Percentiles rank a stretch among this genome's conserved stretches.
phyloP scores from a whole-genome alignment of 176 grass and related monocot species.

The Pharus latifolius region DNA sequence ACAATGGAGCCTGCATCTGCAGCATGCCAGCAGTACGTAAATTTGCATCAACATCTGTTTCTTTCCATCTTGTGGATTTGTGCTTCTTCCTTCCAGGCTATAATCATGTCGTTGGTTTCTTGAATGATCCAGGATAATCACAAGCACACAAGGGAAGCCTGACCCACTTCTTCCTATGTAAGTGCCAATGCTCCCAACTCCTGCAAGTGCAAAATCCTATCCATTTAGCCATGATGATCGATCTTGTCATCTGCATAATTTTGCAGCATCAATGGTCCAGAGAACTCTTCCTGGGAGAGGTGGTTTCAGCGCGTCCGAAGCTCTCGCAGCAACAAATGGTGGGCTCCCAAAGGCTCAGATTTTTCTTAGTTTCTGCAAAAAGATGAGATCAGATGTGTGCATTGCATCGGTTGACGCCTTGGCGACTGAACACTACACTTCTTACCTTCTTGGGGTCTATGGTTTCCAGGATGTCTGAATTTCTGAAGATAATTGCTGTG shows the following conservation, averaged over 20 bases:
- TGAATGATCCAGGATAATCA: slow-evolving; percentile 16
- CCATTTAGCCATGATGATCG: not conserved
- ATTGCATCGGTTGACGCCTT: not conserved
- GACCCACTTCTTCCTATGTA: slow-evolving; percentile 33
- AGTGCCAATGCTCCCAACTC: not conserved
- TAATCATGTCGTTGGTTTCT: not conserved
- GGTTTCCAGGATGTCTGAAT: too few relatives aligned
- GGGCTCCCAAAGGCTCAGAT: slow-evolving; percentile 30
- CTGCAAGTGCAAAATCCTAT: not conserved
- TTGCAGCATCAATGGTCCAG: slow-evolving; percentile 35
- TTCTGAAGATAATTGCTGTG: too few relatives aligned
- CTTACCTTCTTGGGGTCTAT: too few relatives aligned
- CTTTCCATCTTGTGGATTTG: too few relatives aligned
- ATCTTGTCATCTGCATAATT: not conserved
- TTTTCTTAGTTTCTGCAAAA: slow-evolving; percentile 18
- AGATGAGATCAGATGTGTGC: not conserved
- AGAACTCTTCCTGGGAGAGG: slow-evolving; percentile 36
- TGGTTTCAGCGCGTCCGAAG: slow-evolving; percentile 43
- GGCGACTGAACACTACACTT: too few relatives aligned
- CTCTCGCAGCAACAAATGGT: slow-evolving; percentile 25
- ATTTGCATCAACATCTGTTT: slow-evolving; percentile 18
- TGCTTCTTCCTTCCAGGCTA: slow-evolving; percentile 1
- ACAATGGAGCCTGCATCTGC: slow-evolving; percentile 64
- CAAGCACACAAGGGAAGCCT: slow-evolving; percentile 35
- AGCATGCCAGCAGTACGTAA: slow-evolving; percentile 76